Base-by-base conservation (phyloP, 164 flowering plant genomes). In the Vitis riparia region DNA sequence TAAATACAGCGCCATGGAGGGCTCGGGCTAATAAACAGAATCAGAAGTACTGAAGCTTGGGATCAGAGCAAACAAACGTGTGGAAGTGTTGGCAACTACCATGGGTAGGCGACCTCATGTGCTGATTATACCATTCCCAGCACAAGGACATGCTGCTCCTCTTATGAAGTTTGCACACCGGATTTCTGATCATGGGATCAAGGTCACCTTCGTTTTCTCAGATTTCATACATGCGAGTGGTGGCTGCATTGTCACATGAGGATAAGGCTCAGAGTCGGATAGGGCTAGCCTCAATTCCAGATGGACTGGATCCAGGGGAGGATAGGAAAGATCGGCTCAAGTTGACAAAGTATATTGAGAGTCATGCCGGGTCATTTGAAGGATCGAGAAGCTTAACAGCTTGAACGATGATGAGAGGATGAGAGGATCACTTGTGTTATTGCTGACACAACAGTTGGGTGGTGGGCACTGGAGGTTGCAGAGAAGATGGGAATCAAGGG, bases 401-500 rank as follows among this genome's bases (percentile, higher is more conserved):
- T n/a, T 8, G 1, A 68, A 48, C 9, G 32, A 62, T 9, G 72
- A 72, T 8, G 44, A 37, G 37, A 37, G 69, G 29, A 56, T 80
- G 37, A 32, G 44, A 37, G 69, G 29, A 56, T 80, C 37, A 66
- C 72, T 8, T 80, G 79, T 64, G 65, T 83, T 6, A 68, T 80
- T 3, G 81, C 80, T 56, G 83, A 80, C 62, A 68, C 11, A 19
- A 9, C 13, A 11, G 15, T 71, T 14, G 68, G 65, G 6, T 77
- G 75, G 75, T 23, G 44, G 7, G 70, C 77, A 11, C 29, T 71
- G 55, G 68, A 73, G 27, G 68, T 73, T 15, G 80, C 79, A 0
- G 63, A 65, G 64, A 74, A 73, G 66, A 49, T 83, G 62, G 76
- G 78, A 57, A 53, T 77, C 10, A 59, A 15, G 68, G 48, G 51